Evolutionary conservation across 176 grass and related monocot genomes (phyloP), one percentile per base, ranked within the genome.

Genomic region (Puccinellia tenuiflora): DNA sequence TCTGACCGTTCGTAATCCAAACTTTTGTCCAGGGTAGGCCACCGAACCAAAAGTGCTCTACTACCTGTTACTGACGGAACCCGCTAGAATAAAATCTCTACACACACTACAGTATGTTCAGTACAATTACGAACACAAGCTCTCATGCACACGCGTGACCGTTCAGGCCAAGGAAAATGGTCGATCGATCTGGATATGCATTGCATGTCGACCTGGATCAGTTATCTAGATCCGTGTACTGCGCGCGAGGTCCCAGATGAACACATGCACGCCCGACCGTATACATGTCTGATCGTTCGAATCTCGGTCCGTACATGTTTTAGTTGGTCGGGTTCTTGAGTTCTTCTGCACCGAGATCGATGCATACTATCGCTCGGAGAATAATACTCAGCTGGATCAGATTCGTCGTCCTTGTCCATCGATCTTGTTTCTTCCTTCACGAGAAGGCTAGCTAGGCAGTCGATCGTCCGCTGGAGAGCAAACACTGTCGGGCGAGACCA

Each of bases 341-440:
- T n/a, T n/a, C 38, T 45, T 8, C 18, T 10, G 6, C 43, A 54
- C n/a, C 3, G 43, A 64, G 43, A 33, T 35, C n/a, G n/a, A n/a
- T n/a, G n/a, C 22, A 26, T 9, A 22, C 21, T 3, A 11, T 31
- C n/a, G n/a, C n/a, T n/a, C n/a, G n/a, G n/a, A 81, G 45, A 51
- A 8, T 53, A n/a, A n/a, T n/a, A n/a, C n/a, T n/a, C n/a, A 30
- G n/a, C 21, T 73, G 35, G 26, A 42, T 53, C 12, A 34, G 45
- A 62, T 71, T 42, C 67, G 38, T 71, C 68, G 40, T 42, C 43
- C 12, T 24, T 51, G 68, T 35, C 59, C 54, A 26, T 83, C 63
- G 8, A 37, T 51, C 71, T 88, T 70, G 79, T 85, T 83, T 73
- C 47, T 83, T 86, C 65, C 56, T 54, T 90, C 88, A 90, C 88